Evolutionary conservation across 306 rosid genomes (phyloP).

Genomic region (Sechiopsis laciniata): DNA sequence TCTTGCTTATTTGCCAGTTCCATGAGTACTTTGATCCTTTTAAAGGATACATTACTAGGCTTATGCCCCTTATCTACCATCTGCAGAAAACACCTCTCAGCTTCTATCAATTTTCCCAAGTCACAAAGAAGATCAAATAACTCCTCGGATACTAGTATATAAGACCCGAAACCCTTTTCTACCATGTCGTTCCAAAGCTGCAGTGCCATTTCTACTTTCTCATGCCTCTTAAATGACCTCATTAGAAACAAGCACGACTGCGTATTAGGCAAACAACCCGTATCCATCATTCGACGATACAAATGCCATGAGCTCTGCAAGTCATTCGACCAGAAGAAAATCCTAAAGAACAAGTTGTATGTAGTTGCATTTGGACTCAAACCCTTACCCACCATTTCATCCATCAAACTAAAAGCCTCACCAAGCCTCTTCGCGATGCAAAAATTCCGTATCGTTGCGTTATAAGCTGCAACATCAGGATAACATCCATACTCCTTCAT

Average conservation of each 20-base stretch:
- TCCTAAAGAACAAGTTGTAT: slow-evolving; percentile 71
- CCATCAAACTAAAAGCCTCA: slow-evolving; percentile 60
- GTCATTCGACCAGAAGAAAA: slow-evolving; percentile 73
- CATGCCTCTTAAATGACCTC: slow-evolving; percentile 62
- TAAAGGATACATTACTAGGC: slow-evolving; percentile 70
- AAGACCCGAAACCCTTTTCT: slow-evolving; percentile 80
- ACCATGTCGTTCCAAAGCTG: slow-evolving; percentile 82
- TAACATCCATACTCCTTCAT: slow-evolving; percentile 81
- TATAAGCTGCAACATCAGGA: slow-evolving; percentile 75
- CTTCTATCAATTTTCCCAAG: slow-evolving; percentile 63
- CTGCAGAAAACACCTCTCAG: slow-evolving; percentile 75
- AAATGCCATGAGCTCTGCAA: slow-evolving; percentile 59
- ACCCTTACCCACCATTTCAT: slow-evolving; percentile 64
- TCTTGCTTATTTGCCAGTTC: slow-evolving; percentile 66
- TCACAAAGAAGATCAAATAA: slow-evolving; percentile 83
- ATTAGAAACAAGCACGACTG: slow-evolving; percentile 85
- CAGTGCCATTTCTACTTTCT: slow-evolving; percentile 77
- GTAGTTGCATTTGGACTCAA: slow-evolving; percentile 73
- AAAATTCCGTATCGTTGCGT: slow-evolving; percentile 71
- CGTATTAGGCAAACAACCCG: slow-evolving; percentile 67
- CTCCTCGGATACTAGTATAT: slow-evolving; percentile 71
- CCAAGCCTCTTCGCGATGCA: slow-evolving; percentile 87
- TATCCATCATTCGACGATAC: slow-evolving; percentile 59
- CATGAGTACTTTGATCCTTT: slow-evolving; percentile 82
- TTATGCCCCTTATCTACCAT: slow-evolving; percentile 84